Base-by-base conservation (phyloP, 345 rosid species). In the Clarkia xantiana region DNA sequence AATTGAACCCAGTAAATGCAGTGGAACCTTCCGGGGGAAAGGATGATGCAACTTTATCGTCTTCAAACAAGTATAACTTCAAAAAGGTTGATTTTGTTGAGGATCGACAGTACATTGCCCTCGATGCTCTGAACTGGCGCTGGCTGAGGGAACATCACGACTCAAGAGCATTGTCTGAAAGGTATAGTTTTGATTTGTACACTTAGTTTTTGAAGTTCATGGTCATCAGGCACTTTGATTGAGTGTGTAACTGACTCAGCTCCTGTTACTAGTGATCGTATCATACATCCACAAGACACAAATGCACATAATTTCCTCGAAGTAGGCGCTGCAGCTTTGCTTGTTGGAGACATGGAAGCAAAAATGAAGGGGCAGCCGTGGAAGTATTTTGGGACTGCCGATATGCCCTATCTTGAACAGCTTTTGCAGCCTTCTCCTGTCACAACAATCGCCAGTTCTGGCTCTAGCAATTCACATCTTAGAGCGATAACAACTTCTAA, bases 331-430 rank as follows among this genome's bases (percentile, higher is more conserved):
- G 95, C 96, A 11, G 90, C 96, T 49, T 70, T 93, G 25, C 90
- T 93, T 60, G 84, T 87, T 39, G 96, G 90, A 52, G 95, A 93
- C 60, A 75, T 87, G 87, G 95, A 87, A 71, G 78, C 94, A 40
- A 87, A 82, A 74, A 75, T 78, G 90, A 87, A 80, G 67, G 87
- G 94, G 57, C 86, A 82, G 58, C 87, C 81, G 52, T 84, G 96
- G 95, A 87, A 80, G 71, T 78, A 73, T 76, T 78, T 86, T 58
- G 94, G 96, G 51, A 84, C 90, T 60, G 58, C 79, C 59, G 94
- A 84, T 68, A 76, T 84, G 94, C 99, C 99, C 47, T 87, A 74
- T 68, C 85, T 87, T 56, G 94, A 84, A 71, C 96, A 93, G 63
- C 70, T 93, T 56, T 62, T 84, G 76, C 96, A 93, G 81, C 95